Conservation (phyloP, 768 basidiomycete genomes). For the Pleurotus eryngii region DNA sequence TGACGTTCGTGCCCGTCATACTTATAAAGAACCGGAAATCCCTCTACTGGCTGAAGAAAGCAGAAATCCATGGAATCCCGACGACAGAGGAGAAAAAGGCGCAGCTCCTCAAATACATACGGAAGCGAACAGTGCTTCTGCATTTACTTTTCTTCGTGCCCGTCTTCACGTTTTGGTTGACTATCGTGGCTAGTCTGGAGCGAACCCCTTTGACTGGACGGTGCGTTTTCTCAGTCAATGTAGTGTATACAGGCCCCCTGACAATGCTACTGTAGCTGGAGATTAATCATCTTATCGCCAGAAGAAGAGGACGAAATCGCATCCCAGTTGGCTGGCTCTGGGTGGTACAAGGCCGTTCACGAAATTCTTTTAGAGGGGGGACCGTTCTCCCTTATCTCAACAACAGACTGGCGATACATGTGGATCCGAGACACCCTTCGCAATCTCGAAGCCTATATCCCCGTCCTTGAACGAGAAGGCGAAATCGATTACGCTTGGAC, state of each 20-base stretch:
- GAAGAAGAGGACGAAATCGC: slow-evolving; percentile 92
- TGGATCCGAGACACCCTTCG: slow-evolving; percentile 86
- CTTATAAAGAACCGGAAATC: slow-evolving; percentile 56
- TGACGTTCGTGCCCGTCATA: slow-evolving; percentile 73
- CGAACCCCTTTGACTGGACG: slow-evolving; percentile 83
- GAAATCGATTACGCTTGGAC: slow-evolving; percentile 57
- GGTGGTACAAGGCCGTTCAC: slow-evolving; percentile 83
- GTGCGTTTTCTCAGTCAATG: slow-evolving; percentile 34
- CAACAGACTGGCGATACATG: slow-evolving; percentile 82
- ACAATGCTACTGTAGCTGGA: neutral
- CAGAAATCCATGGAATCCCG: slow-evolving; percentile 47
- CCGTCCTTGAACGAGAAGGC: slow-evolving; percentile 57
- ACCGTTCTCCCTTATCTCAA: slow-evolving; percentile 59
- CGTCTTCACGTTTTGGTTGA: slow-evolving; percentile 57
- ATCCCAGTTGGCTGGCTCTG: slow-evolving; percentile 73
- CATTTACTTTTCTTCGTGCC: slow-evolving; percentile 62
- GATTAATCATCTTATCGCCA: slow-evolving; percentile 85
- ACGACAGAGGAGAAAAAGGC: slow-evolving; percentile 52
- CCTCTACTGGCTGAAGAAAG: slow-evolving; percentile 45
- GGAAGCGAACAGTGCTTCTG: slow-evolving; percentile 45
- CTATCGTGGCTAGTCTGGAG: slow-evolving; percentile 71
- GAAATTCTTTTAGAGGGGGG: slow-evolving; percentile 72
- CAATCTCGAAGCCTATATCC: slow-evolving; percentile 72
- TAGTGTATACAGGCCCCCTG: slow-evolving; percentile 1
- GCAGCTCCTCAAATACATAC: slow-evolving; percentile 41